Base-by-base conservation (phyloP, 2,329 filamentous ascomycete genomes). In the Penicillium sp. region DNA sequence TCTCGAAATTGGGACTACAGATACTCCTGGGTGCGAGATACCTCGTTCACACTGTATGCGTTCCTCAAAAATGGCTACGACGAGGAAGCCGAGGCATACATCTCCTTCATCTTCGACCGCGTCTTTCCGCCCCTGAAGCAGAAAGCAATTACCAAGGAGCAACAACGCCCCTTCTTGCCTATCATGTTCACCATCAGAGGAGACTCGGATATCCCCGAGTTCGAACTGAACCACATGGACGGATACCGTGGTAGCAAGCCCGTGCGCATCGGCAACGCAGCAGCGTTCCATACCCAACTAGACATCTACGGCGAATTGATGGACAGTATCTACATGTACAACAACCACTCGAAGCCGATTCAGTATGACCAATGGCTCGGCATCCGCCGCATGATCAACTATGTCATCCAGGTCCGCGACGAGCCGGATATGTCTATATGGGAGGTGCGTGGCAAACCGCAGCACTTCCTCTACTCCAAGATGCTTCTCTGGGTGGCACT, bases 141-240 rank as follows among this genome's bases (percentile, higher is more conserved):
- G 59, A 85, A 85, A 1, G 79, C 83, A n/a, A 76, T 76, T 7
- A 68, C 79, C 1, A 50, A 33, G 47, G 81, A 86, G 50, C 83
- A 84, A 28, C 84, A 68, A 16, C 60, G 65, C 2, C 65, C 82
- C 0, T 69, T 71, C 55, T 72, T 92, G 35, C 89, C 89, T 12
- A 89, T 92, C 66, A 91, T 92, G 88, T 91, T 91, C 67, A 89
- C 86, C 42, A 91, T 92, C 62, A 80, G 83, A 23, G 89, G 89
- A 47, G 85, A 84, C 46, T 90, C 87, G 1, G 84, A 90, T 40
- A 88, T 91, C 38, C 87, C 88, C 0, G 88, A 91, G 71, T 65
- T 79, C 35, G 87, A 88, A 61, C 78, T 91, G 5, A 70, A 77
- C 52, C 88, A 92, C 63, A 78, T 92, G 2, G 85, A 89, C 46